Base-by-base conservation (phyloP, 139 green algal species). In the Picochlorum sp. region DNA sequence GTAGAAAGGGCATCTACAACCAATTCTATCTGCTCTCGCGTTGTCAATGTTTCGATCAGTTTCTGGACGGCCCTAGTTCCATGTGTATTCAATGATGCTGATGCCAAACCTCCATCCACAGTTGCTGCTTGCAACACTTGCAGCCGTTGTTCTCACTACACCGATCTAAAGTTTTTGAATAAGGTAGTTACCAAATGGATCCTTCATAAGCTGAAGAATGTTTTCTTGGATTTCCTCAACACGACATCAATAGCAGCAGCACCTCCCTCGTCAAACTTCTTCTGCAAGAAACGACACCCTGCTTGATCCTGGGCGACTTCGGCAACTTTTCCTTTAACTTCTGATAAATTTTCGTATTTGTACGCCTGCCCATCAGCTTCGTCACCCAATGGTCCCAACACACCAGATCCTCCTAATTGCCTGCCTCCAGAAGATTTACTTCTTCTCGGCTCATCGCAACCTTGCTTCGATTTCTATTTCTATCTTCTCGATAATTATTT, bases 101-200 rank as follows among this genome's bases (percentile, higher is more conserved):
- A 75, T 3, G 95, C 77, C 44, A 98, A 85, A 57, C 92, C 81
- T 14, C 83, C 74, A n/a, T 79, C 71, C 26, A 84, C 74, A 3
- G 86, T 79, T n/a, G 91, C 87, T 28, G 70, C 71, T 65, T 87
- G 71, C 34, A 97, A 69, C 9, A 95, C 81, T 71, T 82, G 71
- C 20, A 83, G 69, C 18, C 92, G 84, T 81, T 98, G 92, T 64
- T 91, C 82, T 70, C 86, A 14, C 67, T 88, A 80, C 91, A 97
- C 8, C 89, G 66, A 69, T 98, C 93, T 38, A 98, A 78, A 98
- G 79, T 83, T 99, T 98, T 79, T 99, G 94, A 45, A 97, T 88
- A 38, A 99, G 84, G 79, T 99, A 99, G 74, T 99, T 99, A 65
- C 94, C 94, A 61, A 99, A 99, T n/a, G 93, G 90, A 70, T 99